A percentile compares a stretch with the other conserved stretches of the same genome.
Conservation (phyloP, 148 eudicot species). For the Hydrangea macrophylla region DNA sequence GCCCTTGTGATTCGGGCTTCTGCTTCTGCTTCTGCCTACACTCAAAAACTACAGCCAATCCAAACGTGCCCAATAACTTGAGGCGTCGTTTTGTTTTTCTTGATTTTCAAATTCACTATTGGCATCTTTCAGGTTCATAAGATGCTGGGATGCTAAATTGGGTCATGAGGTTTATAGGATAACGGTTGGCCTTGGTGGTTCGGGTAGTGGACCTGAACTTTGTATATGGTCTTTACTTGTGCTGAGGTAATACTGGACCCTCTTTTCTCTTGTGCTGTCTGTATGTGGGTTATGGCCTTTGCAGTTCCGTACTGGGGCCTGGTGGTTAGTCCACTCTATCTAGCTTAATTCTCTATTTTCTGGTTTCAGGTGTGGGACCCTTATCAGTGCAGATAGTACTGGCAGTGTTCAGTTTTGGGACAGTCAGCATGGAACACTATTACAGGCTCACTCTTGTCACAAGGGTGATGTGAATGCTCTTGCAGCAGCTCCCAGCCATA, state of each 20-base stretch:
- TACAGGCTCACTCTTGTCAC: slow-evolving; percentile 81
- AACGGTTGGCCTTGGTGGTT: slow-evolving; percentile 86
- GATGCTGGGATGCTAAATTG: slow-evolving; percentile 78
- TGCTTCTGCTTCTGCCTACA: no score
- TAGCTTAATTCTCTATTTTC: not conserved
- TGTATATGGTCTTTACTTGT: slow-evolving; percentile 93
- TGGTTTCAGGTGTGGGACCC: slow-evolving; percentile 60
- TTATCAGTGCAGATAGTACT: slow-evolving; percentile 91
- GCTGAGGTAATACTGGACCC: slow-evolving; percentile 44
- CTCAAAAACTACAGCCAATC: no score
- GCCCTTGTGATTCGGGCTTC: no score
- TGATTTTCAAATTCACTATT: no score
- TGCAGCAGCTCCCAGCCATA: slow-evolving; percentile 80
- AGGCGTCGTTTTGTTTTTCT: no score
- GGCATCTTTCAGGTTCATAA: slow-evolving; percentile 54
- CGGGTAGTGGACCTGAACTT: slow-evolving; percentile 67
- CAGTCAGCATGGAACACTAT: slow-evolving; percentile 71
- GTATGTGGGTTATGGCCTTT: slow-evolving; percentile 1
- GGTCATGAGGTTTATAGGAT: slow-evolving; percentile 68
- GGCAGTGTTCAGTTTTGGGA: slow-evolving; percentile 98
- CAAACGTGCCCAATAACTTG: no score
- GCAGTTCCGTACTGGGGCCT: not conserved
- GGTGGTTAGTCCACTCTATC: not conserved
- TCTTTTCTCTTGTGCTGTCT: not conserved
- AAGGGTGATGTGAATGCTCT: slow-evolving; percentile 87